phyloP scores from a whole-genome alignment of 108 stramenopile genomes.

The Skeletonema tropicum region DNA sequence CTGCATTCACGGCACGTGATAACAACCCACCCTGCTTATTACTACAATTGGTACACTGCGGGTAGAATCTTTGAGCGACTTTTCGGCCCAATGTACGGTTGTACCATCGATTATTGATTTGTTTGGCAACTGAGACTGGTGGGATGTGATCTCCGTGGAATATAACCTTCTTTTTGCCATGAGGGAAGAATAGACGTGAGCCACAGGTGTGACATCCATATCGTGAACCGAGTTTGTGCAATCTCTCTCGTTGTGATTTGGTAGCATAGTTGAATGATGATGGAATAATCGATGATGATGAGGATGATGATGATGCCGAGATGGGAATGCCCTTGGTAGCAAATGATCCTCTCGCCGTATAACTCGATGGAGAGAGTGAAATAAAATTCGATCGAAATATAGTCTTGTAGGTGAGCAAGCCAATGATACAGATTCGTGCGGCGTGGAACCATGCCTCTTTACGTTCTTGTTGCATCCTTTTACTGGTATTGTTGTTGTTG shows the following conservation, averaged over 20 bases:
- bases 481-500: conserved; percentile 22
- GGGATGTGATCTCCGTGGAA: conserved; percentile 92
- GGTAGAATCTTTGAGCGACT: conserved; percentile 81
- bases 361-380: conserved; percentile 81
- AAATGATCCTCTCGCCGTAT: conserved; percentile 80
- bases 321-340: conserved; percentile 55
- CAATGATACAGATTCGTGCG: conserved; percentile 60
- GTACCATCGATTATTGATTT: conserved; percentile 63
- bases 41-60: conserved; percentile 82
- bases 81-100: conserved; percentile 41
- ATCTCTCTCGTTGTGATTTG: conserved; percentile 48
- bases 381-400: conserved; percentile 76
- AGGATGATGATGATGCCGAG: conserved; percentile 38
- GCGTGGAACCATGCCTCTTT: conserved; percentile 46
- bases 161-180: neutral
- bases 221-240: conserved; percentile 65
- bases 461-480: conserved; percentile 21
- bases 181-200: conserved; percentile 52
- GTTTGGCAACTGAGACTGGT: conserved; percentile 75
- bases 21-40: conserved; percentile 74
- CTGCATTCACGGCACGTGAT: conserved; percentile 51
- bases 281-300: neutral
- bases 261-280: conserved; percentile 67
- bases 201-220: conserved; percentile 92
- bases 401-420: conserved; percentile 71